phyloP scores from a whole-genome alignment of 257 asterid genomes.

The Fraxinus excelsior region DNA sequence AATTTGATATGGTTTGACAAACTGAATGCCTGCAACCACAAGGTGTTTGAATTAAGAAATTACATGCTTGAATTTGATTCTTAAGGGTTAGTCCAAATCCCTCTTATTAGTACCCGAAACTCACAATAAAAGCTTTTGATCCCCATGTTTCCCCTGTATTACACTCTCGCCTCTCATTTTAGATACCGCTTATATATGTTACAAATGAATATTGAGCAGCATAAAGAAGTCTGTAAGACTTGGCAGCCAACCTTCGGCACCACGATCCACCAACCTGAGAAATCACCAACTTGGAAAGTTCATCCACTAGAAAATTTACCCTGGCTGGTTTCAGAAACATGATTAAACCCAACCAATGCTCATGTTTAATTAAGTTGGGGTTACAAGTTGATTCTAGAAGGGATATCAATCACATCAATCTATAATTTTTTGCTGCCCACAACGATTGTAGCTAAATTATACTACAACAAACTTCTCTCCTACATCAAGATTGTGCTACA shows the following conservation, averaged over 20 bases:
- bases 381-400: neutral
- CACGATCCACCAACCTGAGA: neutral
- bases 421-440: neutral
- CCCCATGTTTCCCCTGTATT: neutral
- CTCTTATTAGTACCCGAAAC: neutral
- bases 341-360: neutral
- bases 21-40: neutral
- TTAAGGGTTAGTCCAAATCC: neutral
- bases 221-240: neutral
- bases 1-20: neutral
- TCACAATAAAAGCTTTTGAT: neutral
- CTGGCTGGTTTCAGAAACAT: neutral
- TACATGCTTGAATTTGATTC: neutral
- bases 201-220: neutral
- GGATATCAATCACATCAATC: neutral
- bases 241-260: neutral
- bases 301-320: neutral
- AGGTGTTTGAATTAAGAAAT: neutral
- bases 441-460: neutral
- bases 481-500: neutral
- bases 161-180: neutral
- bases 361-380: neutral
- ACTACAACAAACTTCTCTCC: neutral
- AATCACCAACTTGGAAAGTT: neutral
- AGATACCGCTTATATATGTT: neutral